Percentiles rank a stretch among this genome's conserved stretches.
phyloP scores from a whole-genome alignment of 129 eudicot genomes.

The Saposhnikovia divaricata region DNA sequence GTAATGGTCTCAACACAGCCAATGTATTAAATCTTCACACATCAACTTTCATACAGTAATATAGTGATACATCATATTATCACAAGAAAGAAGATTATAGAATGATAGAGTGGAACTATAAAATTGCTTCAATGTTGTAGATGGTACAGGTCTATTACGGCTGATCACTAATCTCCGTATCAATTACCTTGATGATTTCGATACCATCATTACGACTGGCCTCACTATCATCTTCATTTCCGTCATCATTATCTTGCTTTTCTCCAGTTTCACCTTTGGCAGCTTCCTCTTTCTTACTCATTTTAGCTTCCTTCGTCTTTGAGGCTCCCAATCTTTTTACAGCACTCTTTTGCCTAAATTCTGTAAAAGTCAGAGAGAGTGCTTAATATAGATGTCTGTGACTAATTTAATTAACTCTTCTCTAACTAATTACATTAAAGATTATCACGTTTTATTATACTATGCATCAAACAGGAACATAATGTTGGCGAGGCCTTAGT shows the following conservation, averaged over 20 bases:
- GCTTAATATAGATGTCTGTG: background rate
- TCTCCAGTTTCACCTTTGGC: conserved; percentile 15
- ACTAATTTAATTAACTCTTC: background rate
- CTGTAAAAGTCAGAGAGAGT: conserved; percentile 14
- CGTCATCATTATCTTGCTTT: background rate
- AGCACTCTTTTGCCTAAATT: conserved; percentile 33
- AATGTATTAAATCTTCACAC: too few relatives aligned
- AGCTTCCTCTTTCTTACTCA: conserved; percentile 29
- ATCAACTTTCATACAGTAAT: too few relatives aligned
- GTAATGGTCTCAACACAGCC: too few relatives aligned
- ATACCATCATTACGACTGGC: background rate
- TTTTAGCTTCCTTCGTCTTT: conserved; percentile 30
- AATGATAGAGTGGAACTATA: background rate
- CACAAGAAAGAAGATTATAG: background rate
- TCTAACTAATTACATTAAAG: background rate
- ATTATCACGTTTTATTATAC: too few relatives aligned
- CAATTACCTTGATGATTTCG: background rate
- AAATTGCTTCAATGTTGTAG: background rate
- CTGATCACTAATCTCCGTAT: background rate
- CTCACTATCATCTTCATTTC: background rate
- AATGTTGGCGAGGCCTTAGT: background rate
- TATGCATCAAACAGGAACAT: background rate
- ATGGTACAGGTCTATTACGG: background rate
- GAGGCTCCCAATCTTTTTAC: conserved; percentile 34
- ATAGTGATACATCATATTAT: too few relatives aligned